A percentile compares a stretch with the other conserved stretches of the same genome.
These are phyloP conservation scores for Fomitopsis betulina DNA, from an alignment of 1,284 basidiomycete genomes.

Conservation along the genomic window DNA sequence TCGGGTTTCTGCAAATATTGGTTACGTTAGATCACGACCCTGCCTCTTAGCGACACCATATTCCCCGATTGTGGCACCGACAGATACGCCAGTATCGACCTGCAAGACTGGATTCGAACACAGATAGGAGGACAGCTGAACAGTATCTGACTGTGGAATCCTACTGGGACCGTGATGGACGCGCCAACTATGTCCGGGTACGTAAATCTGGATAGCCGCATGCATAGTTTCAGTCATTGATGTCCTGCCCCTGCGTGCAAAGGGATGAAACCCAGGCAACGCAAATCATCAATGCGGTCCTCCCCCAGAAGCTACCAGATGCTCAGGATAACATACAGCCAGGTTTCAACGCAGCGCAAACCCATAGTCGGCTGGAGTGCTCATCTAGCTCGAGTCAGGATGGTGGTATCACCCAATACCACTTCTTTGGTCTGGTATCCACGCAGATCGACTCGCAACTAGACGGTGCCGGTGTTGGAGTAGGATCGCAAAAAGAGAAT, in stretches of 20 bases:
- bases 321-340: too few relatives aligned
- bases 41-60: background rate
- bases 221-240: background rate
- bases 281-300: slow-evolving; percentile 12
- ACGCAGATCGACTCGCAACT: slow-evolving; percentile 48
- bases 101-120: background rate
- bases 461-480: slow-evolving; percentile 26
- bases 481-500: slow-evolving; percentile 51
- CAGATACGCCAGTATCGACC: background rate
- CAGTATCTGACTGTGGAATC: background rate
- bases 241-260: background rate
- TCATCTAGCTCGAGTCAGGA: slow-evolving; percentile 8
- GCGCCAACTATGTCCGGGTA: background rate
- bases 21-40: background rate
- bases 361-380: background rate
- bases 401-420: slow-evolving; percentile 37
- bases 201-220: background rate
- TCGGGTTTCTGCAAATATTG: background rate
- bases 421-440: slow-evolving; percentile 47
- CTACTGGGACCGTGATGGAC: background rate
- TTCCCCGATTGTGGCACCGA: background rate
- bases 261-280: slow-evolving; percentile 19
- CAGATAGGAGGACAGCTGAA: background rate
- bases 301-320: background rate
- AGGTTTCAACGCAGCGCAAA: background rate